phyloP scores from a whole-genome alignment of 768 basidiomycete species.

The Macrocybe gigantea region DNA sequence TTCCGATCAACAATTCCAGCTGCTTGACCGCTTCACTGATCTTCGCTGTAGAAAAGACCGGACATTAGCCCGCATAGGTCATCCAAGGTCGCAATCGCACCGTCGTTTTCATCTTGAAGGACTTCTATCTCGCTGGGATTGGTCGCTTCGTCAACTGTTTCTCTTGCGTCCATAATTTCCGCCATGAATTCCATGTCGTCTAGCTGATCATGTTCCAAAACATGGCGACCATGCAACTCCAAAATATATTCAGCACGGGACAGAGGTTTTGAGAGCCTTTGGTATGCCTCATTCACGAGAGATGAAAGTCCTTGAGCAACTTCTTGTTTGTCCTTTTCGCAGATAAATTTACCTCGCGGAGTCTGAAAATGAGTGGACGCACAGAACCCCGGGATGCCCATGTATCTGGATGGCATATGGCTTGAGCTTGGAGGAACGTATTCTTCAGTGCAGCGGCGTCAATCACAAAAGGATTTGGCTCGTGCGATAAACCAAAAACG shows the following conservation, averaged over 20 bases:
- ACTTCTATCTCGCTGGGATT: conserved; percentile 23
- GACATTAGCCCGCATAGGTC: neutral
- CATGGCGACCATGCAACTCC: conserved; percentile 46
- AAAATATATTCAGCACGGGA: conserved; percentile 80
- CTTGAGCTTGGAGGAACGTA: conserved; percentile 67
- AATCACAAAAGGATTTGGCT: conserved; percentile 67
- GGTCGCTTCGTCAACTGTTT: conserved; percentile 62
- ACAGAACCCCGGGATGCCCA: conserved; percentile 70
- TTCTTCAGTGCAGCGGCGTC: conserved; percentile 54
- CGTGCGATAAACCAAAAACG: conserved; percentile 56
- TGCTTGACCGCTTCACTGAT: conserved; percentile 37
- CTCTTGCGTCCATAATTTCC: conserved; percentile 75
- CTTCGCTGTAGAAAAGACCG: conserved; percentile 35
- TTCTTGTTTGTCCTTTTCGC: conserved; percentile 43
- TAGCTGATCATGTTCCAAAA: conserved; percentile 66
- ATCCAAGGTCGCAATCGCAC: conserved; percentile 22
- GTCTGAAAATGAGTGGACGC: conserved; percentile 12
- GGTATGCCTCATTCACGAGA: conserved; percentile 78
- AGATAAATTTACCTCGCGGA: conserved; percentile 4
- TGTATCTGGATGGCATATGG: conserved; percentile 79
- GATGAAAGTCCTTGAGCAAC: conserved; percentile 67
- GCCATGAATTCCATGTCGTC: conserved; percentile 67
- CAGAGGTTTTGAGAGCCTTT: conserved; percentile 65
- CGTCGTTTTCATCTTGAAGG: conserved; percentile 49
- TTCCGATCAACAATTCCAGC: conserved; percentile 45